Conservation (phyloP, 2,329 filamentous ascomycete genomes). For the Pseudogymnoascus sp. region DNA sequence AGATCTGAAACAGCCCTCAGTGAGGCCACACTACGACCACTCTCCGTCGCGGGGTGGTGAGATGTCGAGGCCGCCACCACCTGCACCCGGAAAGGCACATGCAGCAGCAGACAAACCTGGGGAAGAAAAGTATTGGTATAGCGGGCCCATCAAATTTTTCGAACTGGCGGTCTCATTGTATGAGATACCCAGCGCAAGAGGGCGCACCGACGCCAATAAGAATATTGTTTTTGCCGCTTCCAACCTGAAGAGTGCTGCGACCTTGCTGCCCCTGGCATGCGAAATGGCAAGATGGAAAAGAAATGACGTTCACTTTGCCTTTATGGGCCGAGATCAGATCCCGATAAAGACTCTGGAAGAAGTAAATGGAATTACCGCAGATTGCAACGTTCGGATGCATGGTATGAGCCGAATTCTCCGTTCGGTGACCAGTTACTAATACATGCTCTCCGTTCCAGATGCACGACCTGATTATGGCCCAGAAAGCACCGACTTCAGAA, state of each 20-base stretch:
- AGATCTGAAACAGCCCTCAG: slow-evolving; percentile 30
- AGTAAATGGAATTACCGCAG: slow-evolving; percentile 68
- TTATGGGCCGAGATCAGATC: slow-evolving; percentile 67
- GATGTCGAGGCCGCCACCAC: neutral
- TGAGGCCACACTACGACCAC: slow-evolving; percentile 28
- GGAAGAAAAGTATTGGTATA: slow-evolving; percentile 43
- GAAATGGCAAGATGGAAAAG: slow-evolving; percentile 64
- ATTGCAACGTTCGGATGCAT: slow-evolving; percentile 57
- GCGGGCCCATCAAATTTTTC: slow-evolving; percentile 62
- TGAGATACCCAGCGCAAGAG: slow-evolving; percentile 45
- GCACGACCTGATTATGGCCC: slow-evolving; percentile 65
- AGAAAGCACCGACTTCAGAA: slow-evolving; percentile 60
- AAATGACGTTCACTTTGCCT: slow-evolving; percentile 71
- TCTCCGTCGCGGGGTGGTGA: neutral
- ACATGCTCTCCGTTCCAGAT: slow-evolving; percentile 39
- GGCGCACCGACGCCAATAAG: slow-evolving; percentile 44
- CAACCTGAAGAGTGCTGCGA: slow-evolving; percentile 61
- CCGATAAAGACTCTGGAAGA: slow-evolving; percentile 58
- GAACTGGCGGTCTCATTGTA: slow-evolving; percentile 56
- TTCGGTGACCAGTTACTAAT: slow-evolving; percentile 15
- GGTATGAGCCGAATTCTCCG: slow-evolving; percentile 32
- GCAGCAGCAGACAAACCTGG: slow-evolving; percentile 18
- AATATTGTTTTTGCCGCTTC: slow-evolving; percentile 76
- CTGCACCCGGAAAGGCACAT: slow-evolving; percentile 7
- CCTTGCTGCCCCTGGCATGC: slow-evolving; percentile 73